A percentile compares a stretch with the other conserved stretches of the same genome.
These are phyloP conservation scores for Neopestalotiopsis rosae DNA, from an alignment of 2,329 filamentous ascomycete species.

Conservation along the genomic window DNA sequence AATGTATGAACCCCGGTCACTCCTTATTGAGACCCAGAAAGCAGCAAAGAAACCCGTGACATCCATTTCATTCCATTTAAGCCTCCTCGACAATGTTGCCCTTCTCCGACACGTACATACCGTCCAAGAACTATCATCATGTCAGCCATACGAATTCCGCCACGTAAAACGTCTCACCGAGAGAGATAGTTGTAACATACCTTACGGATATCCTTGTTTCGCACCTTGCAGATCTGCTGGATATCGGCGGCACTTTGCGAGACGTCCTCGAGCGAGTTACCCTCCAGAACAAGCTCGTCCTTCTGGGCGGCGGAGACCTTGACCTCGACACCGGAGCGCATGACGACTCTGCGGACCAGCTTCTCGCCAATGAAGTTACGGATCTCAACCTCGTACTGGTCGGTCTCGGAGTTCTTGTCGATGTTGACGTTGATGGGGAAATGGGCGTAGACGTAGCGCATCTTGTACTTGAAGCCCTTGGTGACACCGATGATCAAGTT, in stretches of 20 bases:
- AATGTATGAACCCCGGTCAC: constrained; percentile 66
- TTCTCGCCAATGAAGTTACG: constrained; percentile 99
- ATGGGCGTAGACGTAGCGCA: constrained; percentile 99
- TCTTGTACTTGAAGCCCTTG: constrained; percentile 99
- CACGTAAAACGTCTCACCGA: neutral
- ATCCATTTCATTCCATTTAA: constrained; percentile 35
- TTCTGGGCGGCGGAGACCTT: constrained; percentile 91
- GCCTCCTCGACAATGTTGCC: constrained; percentile 83
- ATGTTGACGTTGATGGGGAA: constrained; percentile 99
- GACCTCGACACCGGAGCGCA: constrained; percentile 90
- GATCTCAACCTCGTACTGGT: constrained; percentile 92
- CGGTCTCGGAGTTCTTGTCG: constrained; percentile 93
- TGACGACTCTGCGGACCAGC: constrained; percentile 90
- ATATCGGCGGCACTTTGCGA: constrained; percentile 99
- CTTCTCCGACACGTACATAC: constrained; percentile 99
- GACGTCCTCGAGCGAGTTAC: constrained; percentile 96
- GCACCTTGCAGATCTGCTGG: constrained; percentile 98
- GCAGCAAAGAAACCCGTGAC: constrained; percentile 58
- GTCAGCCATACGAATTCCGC: constrained; percentile 26
- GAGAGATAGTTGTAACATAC: constrained; percentile 49
- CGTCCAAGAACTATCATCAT: constrained; percentile 88
- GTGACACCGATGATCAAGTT: constrained; percentile 99
- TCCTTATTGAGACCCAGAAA: constrained; percentile 66
- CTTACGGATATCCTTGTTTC: constrained; percentile 99
- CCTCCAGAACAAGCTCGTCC: constrained; percentile 92